Base-by-base conservation (phyloP, 1,139 yeast species). In the Suhomyces bribrorum region DNA sequence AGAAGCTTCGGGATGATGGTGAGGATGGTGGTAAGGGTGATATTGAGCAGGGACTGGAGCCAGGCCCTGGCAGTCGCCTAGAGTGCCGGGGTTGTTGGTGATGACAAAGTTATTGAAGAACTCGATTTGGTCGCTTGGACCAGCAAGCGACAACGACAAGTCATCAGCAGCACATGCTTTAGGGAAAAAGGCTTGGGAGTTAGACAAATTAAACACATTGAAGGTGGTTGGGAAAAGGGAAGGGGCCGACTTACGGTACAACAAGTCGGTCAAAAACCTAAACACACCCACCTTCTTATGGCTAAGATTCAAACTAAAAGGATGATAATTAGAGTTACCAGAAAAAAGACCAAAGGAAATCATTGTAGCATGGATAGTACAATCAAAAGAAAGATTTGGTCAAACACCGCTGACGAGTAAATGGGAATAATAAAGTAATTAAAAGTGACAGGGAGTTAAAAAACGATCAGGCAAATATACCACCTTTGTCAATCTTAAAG, bases 121-220 rank as follows among this genome's bases (percentile, higher is more conserved):
- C 44, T 50, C 54, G 33, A 50, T 50, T 36, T 44, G 52, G 36
- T 50, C 52, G 31, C 43, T 31, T 28, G 46, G 44, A 5, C 44
- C 52, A 7, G 40, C 32, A 11, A 50, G 42, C 8, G 50, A 36
- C 17, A 50, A 44, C 15, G 42, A 46, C 26, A 50, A 41, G 37
- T 48, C 52, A 29, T 50, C 54, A 11, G 54, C 54, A 7, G 54
- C 54, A 29, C 54, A 50, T 22, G 45, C 36, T 25, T 42, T 44
- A 20, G 49, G 50, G 31, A 47, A 44, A 11, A 38, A 31, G 3
- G 37, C 28, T 14, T 42, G 35, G 5, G 31, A 29, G 31, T 41
- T 46, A 25, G 47, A 17, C 22, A 45, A 38, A 40, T 45, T 38
- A 16, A 39, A 24, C 26, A 48, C 35, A 25, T 37, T 32, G 13